These are phyloP conservation scores for Pyrenophora graminea DNA, from an alignment of 2,329 filamentous ascomycete species.

Conservation along the genomic window DNA sequence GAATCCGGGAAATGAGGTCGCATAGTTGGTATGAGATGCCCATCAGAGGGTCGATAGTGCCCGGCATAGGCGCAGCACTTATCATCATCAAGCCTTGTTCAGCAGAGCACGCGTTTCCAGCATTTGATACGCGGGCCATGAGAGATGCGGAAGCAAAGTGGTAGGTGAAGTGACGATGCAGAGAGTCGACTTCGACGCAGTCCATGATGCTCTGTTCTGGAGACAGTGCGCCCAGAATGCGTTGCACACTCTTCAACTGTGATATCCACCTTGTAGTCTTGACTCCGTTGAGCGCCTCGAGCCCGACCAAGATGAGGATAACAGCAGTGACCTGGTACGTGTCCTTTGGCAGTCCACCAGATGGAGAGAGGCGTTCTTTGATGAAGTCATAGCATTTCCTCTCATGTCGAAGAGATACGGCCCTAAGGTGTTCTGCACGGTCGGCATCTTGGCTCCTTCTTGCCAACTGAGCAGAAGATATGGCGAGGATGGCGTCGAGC, in stretches of 20 bases:
- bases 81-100: constrained; percentile 28
- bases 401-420: constrained; percentile 39
- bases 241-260: constrained; percentile 41
- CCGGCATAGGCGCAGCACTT: constrained; percentile 22
- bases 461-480: constrained; percentile 43
- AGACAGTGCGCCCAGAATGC: constrained; percentile 33
- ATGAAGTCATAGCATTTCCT: constrained; percentile 41
- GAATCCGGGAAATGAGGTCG: constrained; percentile 40
- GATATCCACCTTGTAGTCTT: constrained; percentile 43
- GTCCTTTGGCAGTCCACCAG: constrained; percentile 32
- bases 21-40: constrained; percentile 43
- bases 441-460: constrained; percentile 32
- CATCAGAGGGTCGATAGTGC: constrained; percentile 44
- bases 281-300: constrained; percentile 43
- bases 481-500: constrained; percentile 42
- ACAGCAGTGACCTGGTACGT: constrained; percentile 42
- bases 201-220: constrained; percentile 29
- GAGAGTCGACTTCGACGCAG: constrained; percentile 40
- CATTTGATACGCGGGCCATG: constrained; percentile 36
- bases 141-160: constrained; percentile 44
- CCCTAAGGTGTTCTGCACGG: constrained; percentile 35
- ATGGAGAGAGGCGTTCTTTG: constrained; percentile 33
- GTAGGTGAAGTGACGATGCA: constrained; percentile 45
- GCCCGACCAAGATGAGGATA: constrained; percentile 40
- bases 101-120: constrained; percentile 14